Evolutionary conservation across 805 yeast species (phyloP).

Genomic region (Isabelozyma heimii): DNA sequence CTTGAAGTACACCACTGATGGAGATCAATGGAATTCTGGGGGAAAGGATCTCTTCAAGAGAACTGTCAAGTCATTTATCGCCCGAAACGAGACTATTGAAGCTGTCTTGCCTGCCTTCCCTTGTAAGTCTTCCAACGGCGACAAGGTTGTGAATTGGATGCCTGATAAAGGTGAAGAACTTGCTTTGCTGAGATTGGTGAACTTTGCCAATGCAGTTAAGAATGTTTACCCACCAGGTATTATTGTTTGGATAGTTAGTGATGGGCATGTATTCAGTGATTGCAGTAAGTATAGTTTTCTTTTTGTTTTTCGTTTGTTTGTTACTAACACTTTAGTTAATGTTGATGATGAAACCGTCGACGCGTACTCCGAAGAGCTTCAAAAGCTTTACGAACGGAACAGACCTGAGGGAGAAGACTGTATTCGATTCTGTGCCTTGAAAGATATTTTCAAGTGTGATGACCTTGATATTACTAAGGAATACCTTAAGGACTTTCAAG

Average conservation of each 20-base stretch:
- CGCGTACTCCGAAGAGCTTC: slow-evolving; percentile 43
- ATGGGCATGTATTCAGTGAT: slow-evolving; percentile 65
- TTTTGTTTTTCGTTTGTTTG: slow-evolving; percentile 2
- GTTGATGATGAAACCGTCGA: slow-evolving; percentile 57
- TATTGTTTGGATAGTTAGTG: slow-evolving; percentile 56
- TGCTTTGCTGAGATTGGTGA: slow-evolving; percentile 29
- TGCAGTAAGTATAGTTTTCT: slow-evolving; percentile 23
- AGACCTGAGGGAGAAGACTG: slow-evolving; percentile 26
- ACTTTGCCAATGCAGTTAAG: slow-evolving; percentile 25
- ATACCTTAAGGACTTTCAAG: slow-evolving; percentile 15
- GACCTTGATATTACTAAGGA: slow-evolving; percentile 10
- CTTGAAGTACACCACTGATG: slow-evolving; percentile 44
- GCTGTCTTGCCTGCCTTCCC: slow-evolving; percentile 66
- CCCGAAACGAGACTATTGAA: slow-evolving; percentile 46
- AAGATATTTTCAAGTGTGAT: slow-evolving; percentile 29
- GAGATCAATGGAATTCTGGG: slow-evolving; percentile 49
- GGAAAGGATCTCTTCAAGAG: slow-evolving; percentile 44
- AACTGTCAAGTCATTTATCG: slow-evolving; percentile 47
- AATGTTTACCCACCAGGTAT: slow-evolving; percentile 53
- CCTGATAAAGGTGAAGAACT: slow-evolving; percentile 55
- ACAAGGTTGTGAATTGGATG: slow-evolving; percentile 45
- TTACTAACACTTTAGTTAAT: slow-evolving; percentile 29
- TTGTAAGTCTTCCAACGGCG: slow-evolving; percentile 56
- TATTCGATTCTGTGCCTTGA: slow-evolving; percentile 32
- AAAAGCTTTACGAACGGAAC: slow-evolving; percentile 37